These are phyloP conservation scores for Candida namnaoensis DNA, from an alignment of 805 yeast species.

Conservation along the genomic window DNA sequence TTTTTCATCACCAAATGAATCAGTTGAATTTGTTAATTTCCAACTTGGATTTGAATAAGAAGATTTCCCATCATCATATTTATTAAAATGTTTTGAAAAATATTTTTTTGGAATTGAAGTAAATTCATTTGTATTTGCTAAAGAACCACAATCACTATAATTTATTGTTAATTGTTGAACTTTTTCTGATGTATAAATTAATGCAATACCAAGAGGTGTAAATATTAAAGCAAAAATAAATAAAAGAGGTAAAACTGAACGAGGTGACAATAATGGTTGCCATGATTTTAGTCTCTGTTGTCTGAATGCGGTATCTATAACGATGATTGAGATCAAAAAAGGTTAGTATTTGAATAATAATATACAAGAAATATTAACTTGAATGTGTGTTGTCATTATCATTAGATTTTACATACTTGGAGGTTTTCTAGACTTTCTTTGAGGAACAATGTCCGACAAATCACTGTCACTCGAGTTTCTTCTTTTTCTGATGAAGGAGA, in stretches of 20 bases:
- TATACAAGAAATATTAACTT: too few relatives aligned
- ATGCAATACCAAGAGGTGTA: slow-evolving; percentile 86
- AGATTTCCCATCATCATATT: slow-evolving; percentile 10
- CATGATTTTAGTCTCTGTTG: slow-evolving; percentile 59
- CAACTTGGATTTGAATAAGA: slow-evolving; percentile 42
- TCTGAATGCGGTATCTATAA: slow-evolving; percentile 64
- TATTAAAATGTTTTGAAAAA: slow-evolving; percentile 52
- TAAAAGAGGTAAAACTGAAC: slow-evolving; percentile 80
- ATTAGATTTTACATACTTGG: slow-evolving; percentile 26
- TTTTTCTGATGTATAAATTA: slow-evolving; percentile 66
- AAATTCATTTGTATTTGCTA: slow-evolving; percentile 37
- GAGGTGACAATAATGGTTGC: slow-evolving; percentile 88
- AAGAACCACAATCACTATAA: slow-evolving; percentile 58
- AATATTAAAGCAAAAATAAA: slow-evolving; percentile 68
- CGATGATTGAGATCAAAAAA: neutral
- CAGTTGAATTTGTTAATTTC: slow-evolving; percentile 31
- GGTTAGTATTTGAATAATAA: neutral
- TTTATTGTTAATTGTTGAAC: slow-evolving; percentile 71
- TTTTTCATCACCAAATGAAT: slow-evolving; percentile 28
- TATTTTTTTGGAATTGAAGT: slow-evolving; percentile 50
- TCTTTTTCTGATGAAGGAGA: slow-evolving; percentile 14
- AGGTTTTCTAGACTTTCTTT: slow-evolving; percentile 39
- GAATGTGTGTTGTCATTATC: too few relatives aligned
- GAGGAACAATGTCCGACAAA: slow-evolving; percentile 16
- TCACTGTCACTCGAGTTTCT: slow-evolving; percentile 21